Percentiles rank a stretch among this genome's conserved stretches.
phyloP scores from a whole-genome alignment of 768 basidiomycete species.

The Russula sp. region DNA sequence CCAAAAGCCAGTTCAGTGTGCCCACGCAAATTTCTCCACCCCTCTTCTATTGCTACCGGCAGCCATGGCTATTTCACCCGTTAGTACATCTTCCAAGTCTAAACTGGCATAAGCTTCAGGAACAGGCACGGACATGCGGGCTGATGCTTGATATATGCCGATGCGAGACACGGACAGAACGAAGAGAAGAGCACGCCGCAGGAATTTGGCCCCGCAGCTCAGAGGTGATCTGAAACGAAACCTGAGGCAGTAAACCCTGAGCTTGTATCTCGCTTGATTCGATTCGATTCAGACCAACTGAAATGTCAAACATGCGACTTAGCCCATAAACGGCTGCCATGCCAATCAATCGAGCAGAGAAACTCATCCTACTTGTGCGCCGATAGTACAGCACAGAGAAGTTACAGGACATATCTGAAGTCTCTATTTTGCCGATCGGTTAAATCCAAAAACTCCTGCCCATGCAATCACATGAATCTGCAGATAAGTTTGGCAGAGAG shows the following conservation, averaged over 20 bases:
- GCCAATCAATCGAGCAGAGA: neutral
- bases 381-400: neutral
- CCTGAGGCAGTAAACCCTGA: too few species aligned
- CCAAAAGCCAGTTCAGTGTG: neutral
- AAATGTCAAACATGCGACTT: too few species aligned
- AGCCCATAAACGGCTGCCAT: too few species aligned
- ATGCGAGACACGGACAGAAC: neutral
- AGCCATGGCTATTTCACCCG: neutral
- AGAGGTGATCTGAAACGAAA: too few species aligned
- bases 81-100: neutral
- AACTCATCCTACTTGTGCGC: neutral
- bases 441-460: conserved; percentile 62
- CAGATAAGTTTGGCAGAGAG: neutral
- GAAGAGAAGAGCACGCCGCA: too few species aligned
- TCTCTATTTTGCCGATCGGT: conserved; percentile 68
- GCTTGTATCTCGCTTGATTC: too few species aligned
- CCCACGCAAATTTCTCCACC: neutral
- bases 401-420: conserved; percentile 61
- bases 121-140: neutral
- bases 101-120: neutral
- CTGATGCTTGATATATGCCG: neutral
- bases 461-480: conserved; percentile 2
- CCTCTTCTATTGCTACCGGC: neutral
- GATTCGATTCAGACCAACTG: too few species aligned
- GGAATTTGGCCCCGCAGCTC: too few species aligned